phyloP scores from a whole-genome alignment of 164 flowering plant species.

The Macadamia integrifolia region DNA sequence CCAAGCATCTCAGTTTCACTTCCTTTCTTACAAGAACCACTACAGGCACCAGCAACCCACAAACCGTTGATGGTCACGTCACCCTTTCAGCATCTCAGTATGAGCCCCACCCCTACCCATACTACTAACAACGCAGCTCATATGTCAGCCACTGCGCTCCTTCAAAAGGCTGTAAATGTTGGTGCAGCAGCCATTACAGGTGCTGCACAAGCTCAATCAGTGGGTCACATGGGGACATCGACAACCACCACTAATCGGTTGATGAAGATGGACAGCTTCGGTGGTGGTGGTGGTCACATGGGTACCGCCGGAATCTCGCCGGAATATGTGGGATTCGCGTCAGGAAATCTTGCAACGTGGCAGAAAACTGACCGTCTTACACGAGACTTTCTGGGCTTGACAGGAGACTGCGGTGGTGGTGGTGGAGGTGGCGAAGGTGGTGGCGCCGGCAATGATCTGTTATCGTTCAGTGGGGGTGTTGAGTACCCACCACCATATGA shows the following conservation, averaged over 20 bases:
- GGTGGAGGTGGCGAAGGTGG: constrained; percentile 10
- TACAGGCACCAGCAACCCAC: constrained; percentile 8
- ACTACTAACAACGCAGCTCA: constrained; percentile 22
- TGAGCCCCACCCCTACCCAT: constrained; percentile 4
- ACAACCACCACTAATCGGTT: constrained; percentile 2
- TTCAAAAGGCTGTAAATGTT: constrained; percentile 56
- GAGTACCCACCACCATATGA: constrained; percentile 25
- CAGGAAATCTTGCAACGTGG: constrained; percentile 32
- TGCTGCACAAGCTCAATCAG: constrained; percentile 14
- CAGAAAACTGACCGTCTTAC: constrained; percentile 48
- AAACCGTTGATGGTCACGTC: constrained; percentile 4
- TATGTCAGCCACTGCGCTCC: constrained; percentile 68
- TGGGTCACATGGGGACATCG: constrained; percentile 21
- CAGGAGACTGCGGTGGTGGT: constrained; percentile 22
- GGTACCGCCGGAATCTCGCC: constrained; percentile 13
- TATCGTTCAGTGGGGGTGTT: constrained; percentile 34
- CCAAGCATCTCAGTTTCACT: not conserved
- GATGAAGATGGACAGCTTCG: constrained; percentile 12
- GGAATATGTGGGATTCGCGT: constrained; percentile 10
- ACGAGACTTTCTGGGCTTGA: constrained; percentile 74
- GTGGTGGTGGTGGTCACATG: constrained; percentile 8
- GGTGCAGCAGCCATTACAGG: constrained; percentile 22
- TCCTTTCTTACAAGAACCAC: constrained; percentile 10
- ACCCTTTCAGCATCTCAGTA: not conserved
- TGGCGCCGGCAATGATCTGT: constrained; percentile 13